Evolutionary conservation across 495 filamentous ascomycete genomes (phyloP).

Genomic region (Platismatia glauca): DNA sequence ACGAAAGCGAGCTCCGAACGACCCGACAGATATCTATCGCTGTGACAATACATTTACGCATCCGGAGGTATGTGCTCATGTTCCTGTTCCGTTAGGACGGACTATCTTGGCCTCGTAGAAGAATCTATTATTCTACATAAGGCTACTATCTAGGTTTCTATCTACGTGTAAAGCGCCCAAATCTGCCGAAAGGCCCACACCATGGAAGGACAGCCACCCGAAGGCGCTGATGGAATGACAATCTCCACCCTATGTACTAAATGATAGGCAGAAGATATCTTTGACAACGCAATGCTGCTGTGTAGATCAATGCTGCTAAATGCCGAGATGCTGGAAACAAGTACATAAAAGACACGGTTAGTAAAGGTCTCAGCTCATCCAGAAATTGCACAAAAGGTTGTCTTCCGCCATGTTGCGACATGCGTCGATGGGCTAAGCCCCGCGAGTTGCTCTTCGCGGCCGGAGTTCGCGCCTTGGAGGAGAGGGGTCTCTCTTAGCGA

Average conservation of each 20-base stretch:
- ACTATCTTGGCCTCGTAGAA: neutral
- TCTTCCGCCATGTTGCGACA: neutral
- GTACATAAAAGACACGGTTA: neutral
- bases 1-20: no score
- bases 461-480: neutral
- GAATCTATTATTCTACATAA: neutral
- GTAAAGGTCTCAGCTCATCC: neutral
- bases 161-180: neutral
- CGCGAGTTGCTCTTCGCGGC: neutral
- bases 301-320: neutral
- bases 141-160: constrained; percentile 4
- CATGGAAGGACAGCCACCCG: neutral
- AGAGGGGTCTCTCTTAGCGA: neutral
- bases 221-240: neutral
- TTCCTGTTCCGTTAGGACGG: neutral
- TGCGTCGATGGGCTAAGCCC: neutral
- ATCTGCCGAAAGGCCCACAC: neutral
- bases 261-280: neutral
- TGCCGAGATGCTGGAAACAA: neutral
- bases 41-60: no score
- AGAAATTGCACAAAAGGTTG: no score
- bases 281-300: neutral
- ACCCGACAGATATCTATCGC: no score
- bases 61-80: neutral
- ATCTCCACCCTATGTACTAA: no score